These are phyloP conservation scores for Chaetomiaceae sp. DNA, from an alignment of 2,329 filamentous ascomycete species.

Conservation along the genomic window DNA sequence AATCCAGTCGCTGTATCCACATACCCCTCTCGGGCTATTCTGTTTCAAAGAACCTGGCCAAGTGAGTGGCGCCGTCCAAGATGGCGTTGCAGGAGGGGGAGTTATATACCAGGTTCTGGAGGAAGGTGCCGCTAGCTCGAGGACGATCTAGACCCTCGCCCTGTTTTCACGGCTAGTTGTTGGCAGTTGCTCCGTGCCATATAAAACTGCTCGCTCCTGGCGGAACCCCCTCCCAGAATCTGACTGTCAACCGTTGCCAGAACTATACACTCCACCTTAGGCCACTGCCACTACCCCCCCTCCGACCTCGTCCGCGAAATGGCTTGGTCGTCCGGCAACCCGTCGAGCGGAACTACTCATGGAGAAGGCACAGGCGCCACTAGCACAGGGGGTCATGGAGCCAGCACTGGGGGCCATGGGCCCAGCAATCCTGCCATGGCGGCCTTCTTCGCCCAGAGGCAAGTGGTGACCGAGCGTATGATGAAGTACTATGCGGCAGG, in stretches of 20 bases:
- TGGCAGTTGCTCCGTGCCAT: not conserved
- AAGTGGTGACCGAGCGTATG: constrained; percentile 19
- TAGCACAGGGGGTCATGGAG: constrained; percentile 12
- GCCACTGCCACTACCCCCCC: not conserved
- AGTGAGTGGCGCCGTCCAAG: not conserved
- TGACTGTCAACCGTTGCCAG: not conserved
- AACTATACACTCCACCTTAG: not conserved
- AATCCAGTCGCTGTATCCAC: constrained; percentile 6
- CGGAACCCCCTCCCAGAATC: not conserved
- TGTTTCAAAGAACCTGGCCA: constrained; percentile 12
- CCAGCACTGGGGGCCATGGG: constrained; percentile 12
- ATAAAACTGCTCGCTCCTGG: constrained; percentile 11
- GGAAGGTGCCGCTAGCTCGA: not conserved
- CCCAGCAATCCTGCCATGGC: constrained; percentile 5
- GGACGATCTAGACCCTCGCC: constrained; percentile 17
- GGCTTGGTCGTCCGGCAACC: constrained; percentile 8
- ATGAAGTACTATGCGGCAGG: constrained; percentile 26
- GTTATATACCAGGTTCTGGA: constrained; percentile 19
- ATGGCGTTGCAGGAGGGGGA: constrained; percentile 17
- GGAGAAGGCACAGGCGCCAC: constrained; percentile 5
- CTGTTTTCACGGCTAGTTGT: not conserved
- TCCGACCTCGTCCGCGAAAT: constrained; percentile 9
- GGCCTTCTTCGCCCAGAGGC: constrained; percentile 24
- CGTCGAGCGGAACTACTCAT: constrained; percentile 10
- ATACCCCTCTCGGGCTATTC: constrained; percentile 12